Percentiles rank a stretch among this genome's conserved stretches.
phyloP scores from a whole-genome alignment of 169 alveolate genomes.

The Perkinsus olseni region DNA sequence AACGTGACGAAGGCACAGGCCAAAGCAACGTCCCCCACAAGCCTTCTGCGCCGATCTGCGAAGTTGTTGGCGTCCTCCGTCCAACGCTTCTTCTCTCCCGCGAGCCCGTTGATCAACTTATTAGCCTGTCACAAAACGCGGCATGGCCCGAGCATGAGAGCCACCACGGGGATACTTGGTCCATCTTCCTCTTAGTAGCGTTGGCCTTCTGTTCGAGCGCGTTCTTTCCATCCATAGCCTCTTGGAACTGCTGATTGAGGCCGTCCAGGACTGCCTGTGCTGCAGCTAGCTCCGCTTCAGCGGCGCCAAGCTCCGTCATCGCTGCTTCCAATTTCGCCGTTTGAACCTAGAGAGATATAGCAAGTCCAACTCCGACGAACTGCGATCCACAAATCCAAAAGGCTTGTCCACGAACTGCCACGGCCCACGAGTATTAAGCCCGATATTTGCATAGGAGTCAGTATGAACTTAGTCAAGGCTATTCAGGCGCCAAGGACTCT shows the following conservation, averaged over 20 bases:
- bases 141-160: too few species aligned
- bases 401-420: too few species aligned
- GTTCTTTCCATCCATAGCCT: constrained; percentile 74
- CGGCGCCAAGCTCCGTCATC: constrained; percentile 71
- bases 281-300: constrained; percentile 74
- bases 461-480: background rate
- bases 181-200: constrained; percentile 80
- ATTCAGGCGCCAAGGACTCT: background rate
- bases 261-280: constrained; percentile 69
- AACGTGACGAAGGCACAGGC: constrained; percentile 86
- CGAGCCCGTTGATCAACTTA: constrained; percentile 77
- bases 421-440: too few species aligned
- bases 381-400: too few species aligned
- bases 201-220: constrained; percentile 79
- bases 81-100: constrained; percentile 86
- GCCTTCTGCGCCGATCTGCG: constrained; percentile 73
- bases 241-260: constrained; percentile 73
- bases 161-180: too few species aligned
- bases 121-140: too few species aligned
- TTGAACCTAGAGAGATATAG: constrained; percentile 35
- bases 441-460: too few species aligned
- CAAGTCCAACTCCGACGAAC: background rate
- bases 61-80: constrained; percentile 80
- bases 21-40: constrained; percentile 86
- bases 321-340: constrained; percentile 78